These are phyloP conservation scores for Fraxinus pennsylvanica DNA, from an alignment of 257 asterid species.

Conservation along the genomic window DNA sequence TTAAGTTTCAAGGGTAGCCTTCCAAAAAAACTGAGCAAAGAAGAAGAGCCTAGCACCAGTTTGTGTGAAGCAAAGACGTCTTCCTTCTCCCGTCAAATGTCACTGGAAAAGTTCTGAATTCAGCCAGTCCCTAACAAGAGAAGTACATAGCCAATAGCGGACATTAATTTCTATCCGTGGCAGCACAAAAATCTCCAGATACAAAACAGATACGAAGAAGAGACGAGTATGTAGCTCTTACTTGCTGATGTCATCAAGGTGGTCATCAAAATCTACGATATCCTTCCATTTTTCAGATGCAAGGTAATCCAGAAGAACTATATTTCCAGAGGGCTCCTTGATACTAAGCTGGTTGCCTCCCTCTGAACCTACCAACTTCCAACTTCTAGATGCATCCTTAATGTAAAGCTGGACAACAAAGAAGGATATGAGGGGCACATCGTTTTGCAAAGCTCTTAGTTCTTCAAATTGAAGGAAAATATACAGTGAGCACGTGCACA, in stretches of 20 bases:
- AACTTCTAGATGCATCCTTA: slow-evolving; percentile 81
- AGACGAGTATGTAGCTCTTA: slow-evolving; percentile 31
- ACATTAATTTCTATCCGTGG: neutral
- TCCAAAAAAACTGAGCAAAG: slow-evolving; percentile 12
- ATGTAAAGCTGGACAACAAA: slow-evolving; percentile 58
- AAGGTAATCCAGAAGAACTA: slow-evolving; percentile 73
- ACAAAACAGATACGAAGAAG: neutral
- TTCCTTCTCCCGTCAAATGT: neutral
- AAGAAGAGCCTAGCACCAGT: slow-evolving; percentile 11
- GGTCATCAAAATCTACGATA: slow-evolving; percentile 83
- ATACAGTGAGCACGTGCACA: neutral
- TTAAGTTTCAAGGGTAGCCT: neutral
- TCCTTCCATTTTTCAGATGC: slow-evolving; percentile 84
- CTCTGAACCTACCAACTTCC: slow-evolving; percentile 74
- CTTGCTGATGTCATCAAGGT: slow-evolving; percentile 95
- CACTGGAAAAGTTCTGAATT: slow-evolving; percentile 29
- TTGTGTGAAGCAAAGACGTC: neutral
- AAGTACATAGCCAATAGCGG: neutral
- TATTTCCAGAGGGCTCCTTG: slow-evolving; percentile 86
- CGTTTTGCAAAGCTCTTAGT: neutral
- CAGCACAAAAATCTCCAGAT: neutral
- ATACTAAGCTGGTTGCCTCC: slow-evolving; percentile 53
- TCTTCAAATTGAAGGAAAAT: neutral
- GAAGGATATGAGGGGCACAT: neutral
- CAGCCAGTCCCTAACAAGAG: slow-evolving; percentile 31